A percentile compares a stretch with the other conserved stretches of the same genome.
These are phyloP conservation scores for Rhizophagus sp. DNA, from an alignment of 192 early-diverging fungal genomes.

Conservation along the genomic window DNA sequence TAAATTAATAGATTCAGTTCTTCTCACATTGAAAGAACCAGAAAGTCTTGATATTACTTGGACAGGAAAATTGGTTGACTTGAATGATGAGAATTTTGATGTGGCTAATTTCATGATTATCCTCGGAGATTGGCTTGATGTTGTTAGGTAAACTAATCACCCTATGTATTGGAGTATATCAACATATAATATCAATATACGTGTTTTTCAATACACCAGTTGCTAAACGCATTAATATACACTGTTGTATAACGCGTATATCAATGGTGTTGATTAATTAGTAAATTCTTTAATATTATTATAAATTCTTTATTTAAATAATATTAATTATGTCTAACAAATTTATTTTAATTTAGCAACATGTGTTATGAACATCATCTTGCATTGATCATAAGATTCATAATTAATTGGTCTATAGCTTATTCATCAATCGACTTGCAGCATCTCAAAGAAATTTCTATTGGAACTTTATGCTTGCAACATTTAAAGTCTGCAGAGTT, in stretches of 20 bases:
- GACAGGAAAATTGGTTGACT: constrained; percentile 16
- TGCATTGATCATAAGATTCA: neutral
- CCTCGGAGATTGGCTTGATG: constrained; percentile 23
- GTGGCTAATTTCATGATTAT: constrained; percentile 16
- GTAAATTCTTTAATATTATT: too few relatives aligned
- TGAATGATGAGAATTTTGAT: neutral
- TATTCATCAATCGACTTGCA: neutral
- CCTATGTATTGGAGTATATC: too few relatives aligned
- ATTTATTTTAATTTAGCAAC: constrained; percentile 1
- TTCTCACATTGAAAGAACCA: neutral
- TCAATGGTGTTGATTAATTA: too few relatives aligned
- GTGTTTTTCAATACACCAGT: too few relatives aligned
- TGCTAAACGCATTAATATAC: too few relatives aligned
- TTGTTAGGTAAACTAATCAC: neutral
- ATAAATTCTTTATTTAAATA: too few relatives aligned
- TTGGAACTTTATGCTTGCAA: constrained; percentile 2
- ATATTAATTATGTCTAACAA: neutral
- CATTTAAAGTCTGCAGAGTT: constrained; percentile 20
- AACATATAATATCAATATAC: too few relatives aligned
- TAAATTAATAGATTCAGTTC: neutral
- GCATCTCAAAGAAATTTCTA: neutral
- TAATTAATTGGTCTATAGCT: neutral
- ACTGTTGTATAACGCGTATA: too few relatives aligned
- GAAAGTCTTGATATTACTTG: neutral
- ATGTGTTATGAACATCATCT: neutral